Conservation (phyloP, 257 asterid species). For the Ehretia macrophylla region DNA sequence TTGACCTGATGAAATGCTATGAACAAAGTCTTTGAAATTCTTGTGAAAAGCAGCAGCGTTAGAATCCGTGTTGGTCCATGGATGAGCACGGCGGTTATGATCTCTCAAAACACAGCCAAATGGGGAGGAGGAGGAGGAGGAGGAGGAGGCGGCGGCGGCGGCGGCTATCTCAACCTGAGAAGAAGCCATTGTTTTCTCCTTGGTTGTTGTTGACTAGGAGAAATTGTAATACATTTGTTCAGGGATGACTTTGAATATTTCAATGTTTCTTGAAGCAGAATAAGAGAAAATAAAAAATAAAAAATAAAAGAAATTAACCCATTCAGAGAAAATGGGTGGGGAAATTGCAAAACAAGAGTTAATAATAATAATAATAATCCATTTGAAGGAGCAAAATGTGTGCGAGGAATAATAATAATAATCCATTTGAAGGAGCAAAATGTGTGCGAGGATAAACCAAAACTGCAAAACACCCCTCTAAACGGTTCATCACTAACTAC, state of each 20-base stretch:
- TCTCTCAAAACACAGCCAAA: slow-evolving; percentile 23
- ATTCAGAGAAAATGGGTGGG: slow-evolving; percentile 12
- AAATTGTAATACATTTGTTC: not conserved
- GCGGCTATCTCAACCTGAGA: slow-evolving; percentile 38
- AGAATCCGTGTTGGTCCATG: slow-evolving; percentile 14
- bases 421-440: too few relatives aligned
- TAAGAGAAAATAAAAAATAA: not conserved
- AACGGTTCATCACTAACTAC: too few relatives aligned
- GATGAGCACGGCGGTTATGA: slow-evolving; percentile 14
- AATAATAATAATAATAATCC: too few relatives aligned
- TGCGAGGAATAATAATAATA: too few relatives aligned
- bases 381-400: too few relatives aligned
- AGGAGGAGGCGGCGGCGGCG: slow-evolving; percentile 19
- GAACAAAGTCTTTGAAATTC: slow-evolving; percentile 33
- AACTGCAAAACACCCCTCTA: too few relatives aligned
- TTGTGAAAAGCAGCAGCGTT: slow-evolving; percentile 16
- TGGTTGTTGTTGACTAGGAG: not conserved
- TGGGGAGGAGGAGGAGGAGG: slow-evolving; percentile 21
- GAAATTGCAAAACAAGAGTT: too few relatives aligned
- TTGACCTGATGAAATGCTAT: slow-evolving; percentile 20
- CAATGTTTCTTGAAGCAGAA: not conserved
- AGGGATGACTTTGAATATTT: not conserved
- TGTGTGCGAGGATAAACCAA: too few relatives aligned
- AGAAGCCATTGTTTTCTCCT: slow-evolving; percentile 25
- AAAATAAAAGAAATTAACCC: not conserved